A percentile compares a stretch with the other conserved stretches of the same genome.
Evolutionary conservation across 202 grass and related monocot genomes (phyloP).

Genomic region (Digitaria exilis): DNA sequence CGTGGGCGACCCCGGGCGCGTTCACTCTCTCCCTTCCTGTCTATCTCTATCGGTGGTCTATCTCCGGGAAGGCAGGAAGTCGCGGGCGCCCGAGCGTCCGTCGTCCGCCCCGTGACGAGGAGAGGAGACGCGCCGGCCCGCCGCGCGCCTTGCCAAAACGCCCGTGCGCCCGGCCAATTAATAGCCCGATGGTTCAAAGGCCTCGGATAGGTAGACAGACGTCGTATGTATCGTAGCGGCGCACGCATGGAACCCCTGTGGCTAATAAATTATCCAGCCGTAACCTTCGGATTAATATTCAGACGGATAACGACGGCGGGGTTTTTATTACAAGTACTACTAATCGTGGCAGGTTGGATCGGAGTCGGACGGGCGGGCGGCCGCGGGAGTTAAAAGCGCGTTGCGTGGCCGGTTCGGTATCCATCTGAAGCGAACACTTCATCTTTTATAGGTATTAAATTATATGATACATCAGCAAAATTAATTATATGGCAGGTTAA

Average conservation of each 20-base stretch:
- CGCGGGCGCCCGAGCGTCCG: conserved; percentile 8
- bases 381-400: not conserved
- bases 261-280: not conserved
- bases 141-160: conserved; percentile 19
- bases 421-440: too few species aligned
- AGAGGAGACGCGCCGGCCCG: not conserved
- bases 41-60: too few species aligned
- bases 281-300: not conserved
- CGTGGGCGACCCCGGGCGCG: not conserved
- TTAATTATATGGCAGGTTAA: too few species aligned
- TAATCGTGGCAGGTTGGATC: not conserved
- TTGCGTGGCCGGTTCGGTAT: not conserved
- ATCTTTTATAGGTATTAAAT: too few species aligned
- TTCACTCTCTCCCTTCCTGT: too few species aligned
- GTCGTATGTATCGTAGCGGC: too few species aligned
- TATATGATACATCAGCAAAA: too few species aligned
- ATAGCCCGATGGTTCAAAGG: not conserved
- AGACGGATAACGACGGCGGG: too few species aligned
- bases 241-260: not conserved
- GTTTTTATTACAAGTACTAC: too few species aligned
- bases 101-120: conserved; percentile 9
- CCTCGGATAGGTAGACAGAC: not conserved
- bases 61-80: conserved; percentile 35
- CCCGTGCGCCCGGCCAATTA: conserved; percentile 41
- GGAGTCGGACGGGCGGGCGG: not conserved